Percentiles rank a stretch among this genome's conserved stretches.
Evolutionary conservation across 2,329 filamentous ascomycete genomes (phyloP).

Genomic region (Phaeophleospora eucalypticola): DNA sequence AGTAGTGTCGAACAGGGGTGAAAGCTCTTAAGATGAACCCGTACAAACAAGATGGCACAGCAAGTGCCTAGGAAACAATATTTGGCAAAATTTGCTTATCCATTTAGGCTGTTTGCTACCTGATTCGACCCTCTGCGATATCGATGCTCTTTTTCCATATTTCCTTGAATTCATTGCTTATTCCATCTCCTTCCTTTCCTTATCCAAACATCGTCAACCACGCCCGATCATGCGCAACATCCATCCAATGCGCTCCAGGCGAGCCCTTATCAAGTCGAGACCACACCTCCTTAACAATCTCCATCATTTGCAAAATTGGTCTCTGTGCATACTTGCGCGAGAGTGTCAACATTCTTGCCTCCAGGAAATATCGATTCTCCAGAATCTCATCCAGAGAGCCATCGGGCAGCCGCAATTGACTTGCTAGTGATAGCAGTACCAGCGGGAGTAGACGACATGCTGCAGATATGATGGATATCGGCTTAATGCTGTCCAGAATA

Average conservation of each 20-base stretch:
- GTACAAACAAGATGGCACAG: too few relatives aligned
- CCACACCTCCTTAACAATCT: slow-evolving; percentile 53
- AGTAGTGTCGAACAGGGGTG: too few relatives aligned
- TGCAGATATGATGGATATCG: slow-evolving; percentile 50
- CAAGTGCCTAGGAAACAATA: too few relatives aligned
- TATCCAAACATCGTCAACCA: slow-evolving; percentile 53
- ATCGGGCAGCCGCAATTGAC: slow-evolving; percentile 47
- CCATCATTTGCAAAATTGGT: slow-evolving; percentile 48
- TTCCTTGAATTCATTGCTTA: background rate
- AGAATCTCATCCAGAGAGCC: slow-evolving; percentile 34
- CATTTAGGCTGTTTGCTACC: too few relatives aligned
- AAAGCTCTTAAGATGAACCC: too few relatives aligned
- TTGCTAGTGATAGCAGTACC: slow-evolving; percentile 48
- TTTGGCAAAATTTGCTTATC: too few relatives aligned
- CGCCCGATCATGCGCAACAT: slow-evolving; percentile 54
- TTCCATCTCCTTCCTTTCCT: background rate
- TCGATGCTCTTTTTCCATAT: background rate
- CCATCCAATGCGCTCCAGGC: slow-evolving; percentile 51
- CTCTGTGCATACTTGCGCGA: slow-evolving; percentile 49
- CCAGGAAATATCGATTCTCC: slow-evolving; percentile 46
- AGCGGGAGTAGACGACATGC: slow-evolving; percentile 53
- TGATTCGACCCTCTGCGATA: too few relatives aligned
- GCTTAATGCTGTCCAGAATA: slow-evolving; percentile 47
- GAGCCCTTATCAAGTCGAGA: slow-evolving; percentile 47
- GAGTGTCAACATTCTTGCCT: slow-evolving; percentile 46